Conservation (phyloP, 192 early-diverging fungal genomes). For the Physocladia obscura region DNA sequence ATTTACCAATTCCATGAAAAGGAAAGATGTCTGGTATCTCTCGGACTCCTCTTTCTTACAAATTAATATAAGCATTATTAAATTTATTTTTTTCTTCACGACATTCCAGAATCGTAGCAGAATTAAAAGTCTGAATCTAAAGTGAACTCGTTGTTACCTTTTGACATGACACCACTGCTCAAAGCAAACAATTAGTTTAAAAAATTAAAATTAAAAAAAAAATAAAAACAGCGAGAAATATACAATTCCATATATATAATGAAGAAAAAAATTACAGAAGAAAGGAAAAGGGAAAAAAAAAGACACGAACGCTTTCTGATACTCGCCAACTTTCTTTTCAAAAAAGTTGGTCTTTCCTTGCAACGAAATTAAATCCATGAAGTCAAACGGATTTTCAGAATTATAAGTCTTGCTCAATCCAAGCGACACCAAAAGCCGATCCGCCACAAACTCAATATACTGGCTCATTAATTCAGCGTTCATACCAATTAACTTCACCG, state of each 20-base stretch:
- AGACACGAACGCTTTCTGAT: slow-evolving; percentile 85
- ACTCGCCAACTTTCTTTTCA: slow-evolving; percentile 94
- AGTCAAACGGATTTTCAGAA: slow-evolving; percentile 92
- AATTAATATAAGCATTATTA: no score
- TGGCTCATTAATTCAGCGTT: slow-evolving; percentile 89
- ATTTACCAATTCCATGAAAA: no score
- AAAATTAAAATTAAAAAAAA: background rate
- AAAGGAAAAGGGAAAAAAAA: background rate
- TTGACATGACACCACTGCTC: slow-evolving; percentile 60
- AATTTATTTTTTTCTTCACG: no score
- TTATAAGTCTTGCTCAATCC: slow-evolving; percentile 84
- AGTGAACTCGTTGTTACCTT: slow-evolving; percentile 45
- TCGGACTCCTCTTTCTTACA: no score
- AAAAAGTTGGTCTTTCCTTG: slow-evolving; percentile 99
- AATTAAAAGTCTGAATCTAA: slow-evolving; percentile 40
- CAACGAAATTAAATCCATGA: slow-evolving; percentile 97
- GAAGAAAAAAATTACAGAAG: background rate
- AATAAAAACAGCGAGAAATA: background rate
- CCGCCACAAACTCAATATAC: slow-evolving; percentile 99
- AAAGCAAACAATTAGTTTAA: background rate
- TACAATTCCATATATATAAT: slow-evolving; percentile 29
- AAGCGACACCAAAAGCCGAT: slow-evolving; percentile 86
- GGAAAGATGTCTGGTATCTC: no score
- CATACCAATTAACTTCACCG: slow-evolving; percentile 94
- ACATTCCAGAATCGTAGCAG: no score